A percentile compares a stretch with the other conserved stretches of the same genome.
Conservation (phyloP, 2,329 filamentous ascomycete genomes). For the Paecilomyces sp. region DNA sequence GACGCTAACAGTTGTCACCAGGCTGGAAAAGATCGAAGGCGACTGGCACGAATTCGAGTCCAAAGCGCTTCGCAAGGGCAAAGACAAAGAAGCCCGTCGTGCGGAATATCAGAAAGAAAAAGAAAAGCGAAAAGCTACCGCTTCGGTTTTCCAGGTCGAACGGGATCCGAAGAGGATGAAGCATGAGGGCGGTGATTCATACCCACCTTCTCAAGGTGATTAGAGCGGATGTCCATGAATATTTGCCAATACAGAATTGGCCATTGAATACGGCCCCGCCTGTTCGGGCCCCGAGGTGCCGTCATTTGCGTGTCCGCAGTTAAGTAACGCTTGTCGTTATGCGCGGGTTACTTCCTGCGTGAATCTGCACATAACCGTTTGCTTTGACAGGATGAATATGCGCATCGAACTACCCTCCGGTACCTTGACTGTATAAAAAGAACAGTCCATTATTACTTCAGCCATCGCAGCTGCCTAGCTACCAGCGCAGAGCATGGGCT, state of each 20-base stretch:
- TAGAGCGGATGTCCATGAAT: slow-evolving; percentile 1
- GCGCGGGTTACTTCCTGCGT: not conserved
- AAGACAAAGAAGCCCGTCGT: slow-evolving; percentile 53
- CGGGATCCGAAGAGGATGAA: slow-evolving; percentile 33
- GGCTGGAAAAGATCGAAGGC: slow-evolving; percentile 72
- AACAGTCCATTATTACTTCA: not conserved
- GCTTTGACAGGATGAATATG: not conserved
- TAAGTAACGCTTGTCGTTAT: not conserved
- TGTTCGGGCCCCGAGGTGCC: not conserved
- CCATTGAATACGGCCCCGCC: not conserved
- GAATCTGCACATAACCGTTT: not conserved
- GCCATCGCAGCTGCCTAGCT: not conserved
- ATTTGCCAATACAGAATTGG: not conserved
- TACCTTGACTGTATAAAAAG: not conserved
- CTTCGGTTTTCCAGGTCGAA: slow-evolving; percentile 22
- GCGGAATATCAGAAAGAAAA: slow-evolving; percentile 40
- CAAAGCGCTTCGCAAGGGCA: slow-evolving; percentile 86
- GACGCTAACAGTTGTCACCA: slow-evolving; percentile 29
- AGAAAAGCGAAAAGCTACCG: slow-evolving; percentile 42
- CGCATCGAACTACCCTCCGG: not conserved
- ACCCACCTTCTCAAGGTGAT: slow-evolving; percentile 2
- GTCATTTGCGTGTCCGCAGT: not conserved
- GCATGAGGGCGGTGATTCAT: slow-evolving; percentile 18
- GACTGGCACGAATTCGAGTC: slow-evolving; percentile 99
- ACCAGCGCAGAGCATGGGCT: not conserved